Evolutionary conservation across 1,139 yeast species (phyloP).

Genomic region (Spathaspora sp.): DNA sequence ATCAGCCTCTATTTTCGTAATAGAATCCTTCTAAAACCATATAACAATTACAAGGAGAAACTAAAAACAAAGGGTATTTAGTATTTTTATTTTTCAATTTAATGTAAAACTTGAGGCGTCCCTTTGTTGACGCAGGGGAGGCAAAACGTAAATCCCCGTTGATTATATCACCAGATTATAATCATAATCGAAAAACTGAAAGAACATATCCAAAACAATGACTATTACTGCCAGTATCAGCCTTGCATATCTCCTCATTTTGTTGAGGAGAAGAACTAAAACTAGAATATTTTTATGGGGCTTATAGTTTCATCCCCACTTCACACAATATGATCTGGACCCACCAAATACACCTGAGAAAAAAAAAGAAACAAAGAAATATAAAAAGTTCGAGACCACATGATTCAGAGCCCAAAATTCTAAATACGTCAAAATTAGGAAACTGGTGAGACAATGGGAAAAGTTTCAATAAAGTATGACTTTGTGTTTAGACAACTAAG

Average conservation of each 20-base stretch:
- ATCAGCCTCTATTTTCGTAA: background rate
- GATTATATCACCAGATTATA: background rate
- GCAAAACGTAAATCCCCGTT: background rate
- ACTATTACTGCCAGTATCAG: background rate
- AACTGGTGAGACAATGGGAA: no score
- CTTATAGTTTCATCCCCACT: background rate
- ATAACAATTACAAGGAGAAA: background rate
- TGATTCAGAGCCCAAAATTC: no score
- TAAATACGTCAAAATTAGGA: no score
- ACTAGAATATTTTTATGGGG: background rate
- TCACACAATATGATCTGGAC: background rate
- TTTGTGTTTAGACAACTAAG: no score
- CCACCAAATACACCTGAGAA: no score
- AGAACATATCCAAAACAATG: background rate
- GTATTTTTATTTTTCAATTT: background rate
- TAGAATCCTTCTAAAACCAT: no score
- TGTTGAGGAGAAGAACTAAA: background rate
- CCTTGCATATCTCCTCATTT: background rate
- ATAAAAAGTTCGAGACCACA: no score
- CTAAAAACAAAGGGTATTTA: background rate
- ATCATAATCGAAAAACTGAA: background rate
- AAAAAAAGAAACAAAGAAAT: background rate
- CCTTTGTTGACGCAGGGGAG: conserved; percentile 1
- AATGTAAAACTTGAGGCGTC: background rate
- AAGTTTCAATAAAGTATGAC: no score